A percentile compares a stretch with the other conserved stretches of the same genome.
Evolutionary conservation across 75 land plant species (phyloP).

Genomic region (Sequoia sempervirens): DNA sequence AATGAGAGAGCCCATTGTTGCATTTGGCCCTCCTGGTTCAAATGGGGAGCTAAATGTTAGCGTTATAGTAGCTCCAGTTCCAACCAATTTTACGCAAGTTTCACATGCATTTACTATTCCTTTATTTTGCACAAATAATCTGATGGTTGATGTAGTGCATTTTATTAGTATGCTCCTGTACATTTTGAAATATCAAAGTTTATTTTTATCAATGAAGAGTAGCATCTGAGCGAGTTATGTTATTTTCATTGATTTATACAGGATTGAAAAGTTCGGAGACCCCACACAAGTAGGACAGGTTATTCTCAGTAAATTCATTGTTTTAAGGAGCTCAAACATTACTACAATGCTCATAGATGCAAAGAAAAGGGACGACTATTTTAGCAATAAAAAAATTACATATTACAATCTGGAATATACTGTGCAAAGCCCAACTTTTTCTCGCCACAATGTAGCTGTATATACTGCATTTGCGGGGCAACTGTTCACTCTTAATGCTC

Average conservation of each 20-base stretch:
- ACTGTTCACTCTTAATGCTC: conserved; percentile 77
- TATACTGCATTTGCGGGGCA: conserved; percentile 47
- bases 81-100: conserved; percentile 68
- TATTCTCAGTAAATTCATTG: conserved; percentile 51
- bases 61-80: conserved; percentile 72
- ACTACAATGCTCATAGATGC: conserved; percentile 53
- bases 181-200: neutral
- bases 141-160: neutral
- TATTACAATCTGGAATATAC: conserved; percentile 79
- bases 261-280: conserved; percentile 82
- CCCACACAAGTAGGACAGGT: conserved; percentile 73
- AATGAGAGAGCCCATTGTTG: conserved; percentile 65
- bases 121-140: neutral
- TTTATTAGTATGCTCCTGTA: neutral
- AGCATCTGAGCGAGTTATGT: neutral
- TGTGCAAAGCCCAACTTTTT: conserved; percentile 72
- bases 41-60: conserved; percentile 93
- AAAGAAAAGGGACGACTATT: conserved; percentile 30
- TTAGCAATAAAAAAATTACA: conserved; percentile 22
- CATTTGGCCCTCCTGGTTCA: conserved; percentile 94
- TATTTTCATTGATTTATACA: conserved; percentile 13
- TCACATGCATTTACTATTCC: neutral
- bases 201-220: neutral
- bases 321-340: conserved; percentile 44
- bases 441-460: conserved; percentile 78